phyloP scores from a whole-genome alignment of 2,329 filamentous ascomycete species.

The Graphilbum sp. region DNA sequence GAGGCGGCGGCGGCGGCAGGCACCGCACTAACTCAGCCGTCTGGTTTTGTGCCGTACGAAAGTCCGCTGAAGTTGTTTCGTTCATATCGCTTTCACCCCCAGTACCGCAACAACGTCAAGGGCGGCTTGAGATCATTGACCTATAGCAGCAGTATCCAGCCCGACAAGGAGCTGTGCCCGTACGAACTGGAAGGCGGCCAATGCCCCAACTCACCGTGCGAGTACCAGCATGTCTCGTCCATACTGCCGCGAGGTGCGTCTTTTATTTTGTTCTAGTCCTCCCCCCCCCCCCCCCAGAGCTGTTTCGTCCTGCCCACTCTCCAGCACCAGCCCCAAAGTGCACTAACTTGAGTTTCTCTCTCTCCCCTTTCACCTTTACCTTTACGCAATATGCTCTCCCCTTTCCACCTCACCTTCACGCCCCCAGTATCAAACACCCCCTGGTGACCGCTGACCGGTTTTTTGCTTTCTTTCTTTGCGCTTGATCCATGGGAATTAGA shows the following conservation, averaged over 20 bases:
- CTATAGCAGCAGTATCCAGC: conserved; percentile 82
- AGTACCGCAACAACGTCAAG: conserved; percentile 50
- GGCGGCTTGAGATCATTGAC: conserved; percentile 79
- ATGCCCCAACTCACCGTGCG: conserved; percentile 57
- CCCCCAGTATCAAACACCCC: no score
- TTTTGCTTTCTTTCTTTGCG: conserved; percentile 11
- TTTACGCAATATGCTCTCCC: no score
- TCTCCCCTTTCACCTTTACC: background rate
- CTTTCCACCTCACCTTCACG: background rate
- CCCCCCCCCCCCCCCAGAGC: conserved; percentile 5
- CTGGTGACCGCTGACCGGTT: conserved; percentile 30
- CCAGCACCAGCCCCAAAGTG: no score
- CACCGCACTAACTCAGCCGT: no score
- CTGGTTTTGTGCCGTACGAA: conserved; percentile 69
- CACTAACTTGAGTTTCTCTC: background rate
- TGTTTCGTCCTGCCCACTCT: conserved; percentile 13
- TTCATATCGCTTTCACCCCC: conserved; percentile 78
- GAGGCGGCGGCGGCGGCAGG: no score
- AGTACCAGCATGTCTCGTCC: conserved; percentile 62
- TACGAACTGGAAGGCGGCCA: conserved; percentile 52
- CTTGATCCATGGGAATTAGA: conserved; percentile 30
- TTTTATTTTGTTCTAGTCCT: conserved; percentile 10
- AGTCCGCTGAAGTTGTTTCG: conserved; percentile 72
- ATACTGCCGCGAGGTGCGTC: conserved; percentile 63
- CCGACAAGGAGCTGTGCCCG: conserved; percentile 56